A percentile compares a stretch with the other conserved stretches of the same genome.
phyloP scores from a whole-genome alignment of 129 eudicot genomes.

The Heracleum sosnowskyi region DNA sequence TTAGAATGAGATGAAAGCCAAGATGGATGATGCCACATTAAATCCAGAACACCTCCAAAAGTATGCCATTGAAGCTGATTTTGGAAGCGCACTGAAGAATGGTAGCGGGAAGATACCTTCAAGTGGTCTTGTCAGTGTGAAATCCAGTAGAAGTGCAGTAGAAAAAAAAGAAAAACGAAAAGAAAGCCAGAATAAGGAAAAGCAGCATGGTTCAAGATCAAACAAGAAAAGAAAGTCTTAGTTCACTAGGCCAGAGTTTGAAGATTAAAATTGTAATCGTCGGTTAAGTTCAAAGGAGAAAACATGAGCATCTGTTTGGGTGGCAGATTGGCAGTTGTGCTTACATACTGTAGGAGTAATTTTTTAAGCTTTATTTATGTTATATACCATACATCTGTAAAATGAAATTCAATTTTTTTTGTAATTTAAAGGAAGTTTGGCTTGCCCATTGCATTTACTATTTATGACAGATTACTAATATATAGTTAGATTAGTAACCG shows the following conservation, averaged over 20 bases:
- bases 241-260: not conserved
- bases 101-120: constrained; percentile 50
- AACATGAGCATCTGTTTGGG: not conserved
- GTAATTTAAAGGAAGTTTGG: too few relatives aligned
- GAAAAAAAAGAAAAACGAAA: constrained; percentile 34
- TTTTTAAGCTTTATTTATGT: not conserved
- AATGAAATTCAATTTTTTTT: not conserved
- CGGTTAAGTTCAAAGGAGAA: not conserved
- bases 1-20: constrained; percentile 66
- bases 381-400: not conserved
- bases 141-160: constrained; percentile 41
- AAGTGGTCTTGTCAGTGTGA: constrained; percentile 64
- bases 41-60: constrained; percentile 63
- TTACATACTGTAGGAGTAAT: not conserved
- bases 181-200: constrained; percentile 32
- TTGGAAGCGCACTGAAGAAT: constrained; percentile 63
- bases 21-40: constrained; percentile 34
- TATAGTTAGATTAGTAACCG: not conserved
- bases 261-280: not conserved
- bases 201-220: constrained; percentile 53
- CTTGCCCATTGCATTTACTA: not conserved
- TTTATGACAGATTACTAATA: too few relatives aligned
- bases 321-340: not conserved
- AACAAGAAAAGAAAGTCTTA: constrained; percentile 58
- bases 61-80: constrained; percentile 78